Evolutionary conservation across 805 yeast genomes (phyloP).

Genomic region (Cyberlindnera japonica): DNA sequence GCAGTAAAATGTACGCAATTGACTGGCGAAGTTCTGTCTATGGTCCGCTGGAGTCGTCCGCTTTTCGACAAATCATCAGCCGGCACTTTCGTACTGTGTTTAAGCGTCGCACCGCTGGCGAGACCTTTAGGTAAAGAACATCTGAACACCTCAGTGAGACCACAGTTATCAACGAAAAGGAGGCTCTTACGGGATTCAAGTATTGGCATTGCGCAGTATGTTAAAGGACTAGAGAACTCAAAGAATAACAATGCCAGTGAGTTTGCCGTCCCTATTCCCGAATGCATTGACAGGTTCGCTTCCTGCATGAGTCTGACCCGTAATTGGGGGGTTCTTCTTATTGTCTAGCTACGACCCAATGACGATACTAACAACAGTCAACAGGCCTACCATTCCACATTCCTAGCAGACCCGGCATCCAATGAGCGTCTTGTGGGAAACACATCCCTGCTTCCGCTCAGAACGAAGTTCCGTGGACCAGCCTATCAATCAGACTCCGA

Average conservation of each 20-base stretch:
- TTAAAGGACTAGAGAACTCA: no score
- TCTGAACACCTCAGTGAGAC: not conserved
- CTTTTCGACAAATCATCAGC: conserved; percentile 1
- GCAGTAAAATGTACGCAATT: no score
- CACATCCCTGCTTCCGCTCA: conserved; percentile 78
- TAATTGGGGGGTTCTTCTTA: no score
- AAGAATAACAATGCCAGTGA: conserved; percentile 16
- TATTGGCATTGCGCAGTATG: no score
- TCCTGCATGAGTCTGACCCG: no score
- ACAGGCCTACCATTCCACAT: conserved; percentile 77
- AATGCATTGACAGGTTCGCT: not conserved
- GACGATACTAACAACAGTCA: conserved; percentile 5
- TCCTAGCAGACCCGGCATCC: conserved; percentile 56
- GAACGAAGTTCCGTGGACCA: conserved; percentile 86
- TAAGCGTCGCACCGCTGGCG: not conserved
- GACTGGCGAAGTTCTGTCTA: no score
- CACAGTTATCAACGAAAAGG: no score
- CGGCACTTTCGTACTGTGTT: not conserved
- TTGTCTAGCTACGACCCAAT: no score
- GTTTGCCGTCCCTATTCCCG: conserved; percentile 1
- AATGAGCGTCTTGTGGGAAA: conserved; percentile 65
- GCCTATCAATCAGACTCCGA: conserved; percentile 72
- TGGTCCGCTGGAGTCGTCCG: no score
- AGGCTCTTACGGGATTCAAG: not conserved
- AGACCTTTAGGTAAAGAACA: not conserved